Base-by-base conservation (phyloP, 2,329 filamentous ascomycete species). In the Colletotrichum salicis region DNA sequence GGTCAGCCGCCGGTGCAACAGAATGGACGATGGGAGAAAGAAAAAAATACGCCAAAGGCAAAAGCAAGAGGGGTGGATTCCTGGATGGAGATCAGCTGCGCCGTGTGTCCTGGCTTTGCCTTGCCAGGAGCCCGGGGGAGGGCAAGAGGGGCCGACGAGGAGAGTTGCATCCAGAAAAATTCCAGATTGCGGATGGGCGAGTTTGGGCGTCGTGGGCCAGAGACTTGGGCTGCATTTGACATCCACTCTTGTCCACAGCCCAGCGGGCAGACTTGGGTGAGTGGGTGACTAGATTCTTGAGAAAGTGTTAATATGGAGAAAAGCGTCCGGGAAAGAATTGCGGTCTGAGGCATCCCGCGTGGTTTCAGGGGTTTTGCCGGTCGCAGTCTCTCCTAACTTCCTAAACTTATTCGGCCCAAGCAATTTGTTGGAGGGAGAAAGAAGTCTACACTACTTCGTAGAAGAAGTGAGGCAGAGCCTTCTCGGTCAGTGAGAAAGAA, bases 291-390 rank as follows among this genome's bases (percentile, higher is more conserved):
- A 15, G 37, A 41, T 41, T 48, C 41, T 11, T n/a, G 52, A 29
- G 52, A 54, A 66, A 57, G 41, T 67, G 59, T 58, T 67, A 63
- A 11, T 29, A 22, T 71, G 71, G 64, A 64, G 64, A 56, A 71
- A 71, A 61, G 48, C 45, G 51, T 64, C 71, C 64, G 48, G 56
- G 48, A 55, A 56, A 54, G 57, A 73, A 48, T 73, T 73, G 71
- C 71, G 71, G 71, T 73, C 71, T 71, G 71, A 71, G 63, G 68
- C 64, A 67, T 67, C 45, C 45, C 64, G 27, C 29, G 51, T 60
- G 58, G 60, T 67, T 71, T 60, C 68, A 64, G 64, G 68, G 64
- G 51, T 57, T 68, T 45, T 71, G 59, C 63, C 59, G 60, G 68
- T 48, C 63, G 64, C 51, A 63, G 62, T 52, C 33, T 55, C 41